Evolutionary conservation across 148 eudicot genomes (phyloP).

Genomic region (Rhododendron griersonianum): DNA sequence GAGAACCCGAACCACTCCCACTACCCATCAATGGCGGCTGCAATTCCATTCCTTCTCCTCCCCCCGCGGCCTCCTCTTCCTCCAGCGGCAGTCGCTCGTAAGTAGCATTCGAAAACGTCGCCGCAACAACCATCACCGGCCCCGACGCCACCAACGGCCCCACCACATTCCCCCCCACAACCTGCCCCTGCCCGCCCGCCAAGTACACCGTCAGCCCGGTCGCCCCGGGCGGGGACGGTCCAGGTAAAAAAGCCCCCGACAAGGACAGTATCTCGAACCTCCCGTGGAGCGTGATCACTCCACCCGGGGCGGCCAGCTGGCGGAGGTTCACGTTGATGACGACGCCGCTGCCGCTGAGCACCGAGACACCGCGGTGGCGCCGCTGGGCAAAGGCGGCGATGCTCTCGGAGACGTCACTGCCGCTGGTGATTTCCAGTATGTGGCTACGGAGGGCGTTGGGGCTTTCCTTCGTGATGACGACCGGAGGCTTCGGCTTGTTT

Average conservation of each 20-base stretch:
- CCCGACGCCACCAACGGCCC: slow-evolving; percentile 66
- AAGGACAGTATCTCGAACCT: slow-evolving; percentile 66
- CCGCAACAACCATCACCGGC: slow-evolving; percentile 63
- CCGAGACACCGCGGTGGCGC: slow-evolving; percentile 72
- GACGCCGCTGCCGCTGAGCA: slow-evolving; percentile 60
- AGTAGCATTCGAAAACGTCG: slow-evolving; percentile 69
- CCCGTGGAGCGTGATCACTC: slow-evolving; percentile 58
- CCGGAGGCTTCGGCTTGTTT: slow-evolving; percentile 68
- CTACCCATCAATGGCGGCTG: slow-evolving; percentile 23
- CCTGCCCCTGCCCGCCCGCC: slow-evolving; percentile 84
- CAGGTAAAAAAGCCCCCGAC: slow-evolving; percentile 61
- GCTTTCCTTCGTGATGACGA: slow-evolving; percentile 66
- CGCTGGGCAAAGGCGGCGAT: slow-evolving; percentile 54
- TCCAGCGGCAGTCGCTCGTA: slow-evolving; percentile 68
- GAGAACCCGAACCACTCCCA: slow-evolving; percentile 23
- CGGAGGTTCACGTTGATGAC: slow-evolving; percentile 65
- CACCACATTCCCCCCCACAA: slow-evolving; percentile 69
- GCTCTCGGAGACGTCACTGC: slow-evolving; percentile 57
- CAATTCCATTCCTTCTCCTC: slow-evolving; percentile 27
- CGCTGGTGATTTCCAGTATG: slow-evolving; percentile 53
- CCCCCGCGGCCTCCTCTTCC: slow-evolving; percentile 10
- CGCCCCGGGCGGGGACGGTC: slow-evolving; percentile 77
- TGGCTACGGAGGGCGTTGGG: slow-evolving; percentile 72
- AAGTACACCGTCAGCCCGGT: slow-evolving; percentile 57
- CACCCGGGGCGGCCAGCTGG: slow-evolving; percentile 52